A percentile compares a stretch with the other conserved stretches of the same genome.
Evolutionary conservation across 257 asterid genomes (phyloP).

Genomic region (Penstemon newberryi): DNA sequence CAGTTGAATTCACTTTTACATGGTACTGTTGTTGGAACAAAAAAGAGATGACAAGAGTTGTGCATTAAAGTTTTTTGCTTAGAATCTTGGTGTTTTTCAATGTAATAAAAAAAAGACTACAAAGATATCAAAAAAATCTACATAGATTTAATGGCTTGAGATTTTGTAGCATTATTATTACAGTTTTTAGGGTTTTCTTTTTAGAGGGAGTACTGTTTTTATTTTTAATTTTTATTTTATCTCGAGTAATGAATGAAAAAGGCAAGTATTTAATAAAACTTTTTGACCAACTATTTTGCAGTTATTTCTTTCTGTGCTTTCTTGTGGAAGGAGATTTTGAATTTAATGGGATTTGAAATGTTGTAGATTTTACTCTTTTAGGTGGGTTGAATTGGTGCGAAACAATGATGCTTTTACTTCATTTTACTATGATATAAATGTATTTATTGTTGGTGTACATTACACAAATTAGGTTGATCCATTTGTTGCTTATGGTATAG

Average conservation of each 20-base stretch:
- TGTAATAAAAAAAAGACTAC: neutral
- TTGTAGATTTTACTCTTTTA: neutral
- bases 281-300: neutral
- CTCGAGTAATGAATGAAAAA: neutral
- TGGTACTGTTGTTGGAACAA: conserved; percentile 19
- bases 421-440: neutral
- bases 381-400: neutral
- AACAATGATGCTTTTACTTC: neutral
- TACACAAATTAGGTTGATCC: neutral
- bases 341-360: neutral
- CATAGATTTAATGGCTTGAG: neutral
- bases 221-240: too few species aligned
- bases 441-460: neutral
- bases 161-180: neutral
- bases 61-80: neutral
- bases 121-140: neutral
- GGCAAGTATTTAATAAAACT: neutral
- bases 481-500: neutral
- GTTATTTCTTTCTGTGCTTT: conserved; percentile 1
- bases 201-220: neutral
- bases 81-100: neutral
- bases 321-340: neutral
- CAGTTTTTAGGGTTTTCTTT: neutral
- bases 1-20: conserved; percentile 34
- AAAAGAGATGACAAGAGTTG: neutral